These are phyloP conservation scores for Pythium brachiatum DNA, from an alignment of 352 stramenopile genomes.

Conservation along the genomic window DNA sequence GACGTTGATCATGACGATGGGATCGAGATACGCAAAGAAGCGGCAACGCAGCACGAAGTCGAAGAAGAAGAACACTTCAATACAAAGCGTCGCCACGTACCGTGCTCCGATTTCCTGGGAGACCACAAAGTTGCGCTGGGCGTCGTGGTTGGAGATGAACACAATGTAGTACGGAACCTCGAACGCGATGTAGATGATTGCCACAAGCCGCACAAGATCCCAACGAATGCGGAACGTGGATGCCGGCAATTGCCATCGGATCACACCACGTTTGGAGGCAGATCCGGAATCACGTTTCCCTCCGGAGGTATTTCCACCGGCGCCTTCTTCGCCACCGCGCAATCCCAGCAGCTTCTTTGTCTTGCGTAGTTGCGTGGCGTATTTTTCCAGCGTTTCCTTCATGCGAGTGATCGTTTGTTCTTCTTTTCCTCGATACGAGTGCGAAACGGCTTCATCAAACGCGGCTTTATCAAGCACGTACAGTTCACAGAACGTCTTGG, in stretches of 20 bases:
- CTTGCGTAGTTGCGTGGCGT: slow-evolving; percentile 64
- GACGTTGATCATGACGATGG: slow-evolving; percentile 54
- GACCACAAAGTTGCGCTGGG: slow-evolving; percentile 43
- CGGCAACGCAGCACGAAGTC: slow-evolving; percentile 50
- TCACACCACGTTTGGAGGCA: neutral
- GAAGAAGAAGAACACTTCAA: slow-evolving; percentile 53
- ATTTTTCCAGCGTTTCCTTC: slow-evolving; percentile 45
- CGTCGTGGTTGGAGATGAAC: slow-evolving; percentile 56
- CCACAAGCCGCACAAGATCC: slow-evolving; percentile 43
- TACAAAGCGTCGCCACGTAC: slow-evolving; percentile 34
- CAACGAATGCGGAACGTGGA: slow-evolving; percentile 55
- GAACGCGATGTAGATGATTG: slow-evolving; percentile 52
- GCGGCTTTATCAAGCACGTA: slow-evolving; percentile 64
- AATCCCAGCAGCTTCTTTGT: slow-evolving; percentile 73
- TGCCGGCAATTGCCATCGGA: slow-evolving; percentile 40
- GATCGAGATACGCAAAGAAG: slow-evolving; percentile 57
- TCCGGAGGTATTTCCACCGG: neutral
- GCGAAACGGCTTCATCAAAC: slow-evolving; percentile 51
- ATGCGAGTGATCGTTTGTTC: slow-evolving; percentile 34
- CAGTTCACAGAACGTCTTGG: slow-evolving; percentile 82
- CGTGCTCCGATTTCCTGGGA: slow-evolving; percentile 29
- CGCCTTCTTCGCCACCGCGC: slow-evolving; percentile 26
- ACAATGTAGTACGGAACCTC: slow-evolving; percentile 71
- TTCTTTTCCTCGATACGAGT: slow-evolving; percentile 50
- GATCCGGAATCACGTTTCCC: neutral